Conservation (phyloP, 2,329 filamentous ascomycete species). For the Phaeophleospora eucalypticola region DNA sequence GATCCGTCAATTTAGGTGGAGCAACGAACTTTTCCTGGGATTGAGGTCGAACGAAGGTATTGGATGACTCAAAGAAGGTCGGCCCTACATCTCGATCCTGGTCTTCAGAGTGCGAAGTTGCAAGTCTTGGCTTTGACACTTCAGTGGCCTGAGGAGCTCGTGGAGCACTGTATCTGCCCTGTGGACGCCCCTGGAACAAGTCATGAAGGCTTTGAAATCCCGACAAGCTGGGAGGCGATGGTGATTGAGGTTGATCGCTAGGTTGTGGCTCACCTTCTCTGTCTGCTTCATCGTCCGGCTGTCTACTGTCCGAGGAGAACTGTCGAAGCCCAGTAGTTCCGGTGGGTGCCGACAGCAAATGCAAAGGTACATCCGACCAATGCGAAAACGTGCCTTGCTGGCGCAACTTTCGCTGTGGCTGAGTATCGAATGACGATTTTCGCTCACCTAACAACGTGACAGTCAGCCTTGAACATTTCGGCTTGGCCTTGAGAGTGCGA, state of each 20-base stretch:
- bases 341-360: constrained; percentile 9
- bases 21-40: no score
- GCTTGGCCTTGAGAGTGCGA: background rate
- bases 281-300: background rate
- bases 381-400: background rate
- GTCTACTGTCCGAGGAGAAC: constrained; percentile 19
- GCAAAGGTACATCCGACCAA: constrained; percentile 18
- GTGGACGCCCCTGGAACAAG: constrained; percentile 22
- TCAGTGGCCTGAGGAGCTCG: no score
- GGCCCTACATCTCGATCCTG: no score
- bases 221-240: constrained; percentile 13
- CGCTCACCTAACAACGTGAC: background rate
- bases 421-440: background rate
- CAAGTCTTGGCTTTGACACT: no score
- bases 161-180: constrained; percentile 26
- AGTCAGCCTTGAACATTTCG: background rate
- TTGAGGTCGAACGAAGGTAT: no score
- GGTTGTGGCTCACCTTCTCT: background rate
- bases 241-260: background rate
- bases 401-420: background rate
- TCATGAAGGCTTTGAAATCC: constrained; percentile 30
- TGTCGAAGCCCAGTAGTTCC: constrained; percentile 8
- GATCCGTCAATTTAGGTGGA: background rate
- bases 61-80: no score
- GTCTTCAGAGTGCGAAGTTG: no score